These are phyloP conservation scores for Didymella exigua DNA, from an alignment of 2,329 filamentous ascomycete genomes.

Conservation along the genomic window DNA sequence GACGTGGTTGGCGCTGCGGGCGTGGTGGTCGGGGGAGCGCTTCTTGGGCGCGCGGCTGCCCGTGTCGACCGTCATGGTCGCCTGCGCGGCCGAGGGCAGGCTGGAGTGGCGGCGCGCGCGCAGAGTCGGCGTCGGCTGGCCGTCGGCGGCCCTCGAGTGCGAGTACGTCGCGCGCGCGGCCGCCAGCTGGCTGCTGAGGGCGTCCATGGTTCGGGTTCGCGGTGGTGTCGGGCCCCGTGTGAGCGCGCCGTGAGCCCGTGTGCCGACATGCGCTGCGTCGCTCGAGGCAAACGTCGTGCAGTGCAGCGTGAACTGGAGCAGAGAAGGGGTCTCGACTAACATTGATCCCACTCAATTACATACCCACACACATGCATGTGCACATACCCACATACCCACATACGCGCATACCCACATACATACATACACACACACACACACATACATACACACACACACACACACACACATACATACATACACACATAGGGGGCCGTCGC, in stretches of 20 bases:
- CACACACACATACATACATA: too few species aligned
- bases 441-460: too few species aligned
- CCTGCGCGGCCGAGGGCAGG: constrained; percentile 28
- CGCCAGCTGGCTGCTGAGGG: background rate
- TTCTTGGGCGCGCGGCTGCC: background rate
- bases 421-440: too few species aligned
- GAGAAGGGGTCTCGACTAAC: background rate
- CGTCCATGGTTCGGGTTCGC: background rate
- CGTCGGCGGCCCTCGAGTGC: constrained; percentile 7
- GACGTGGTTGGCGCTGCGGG: constrained; percentile 40
- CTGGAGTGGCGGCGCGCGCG: constrained; percentile 39
- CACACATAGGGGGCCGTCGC: too few species aligned
- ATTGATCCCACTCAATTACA: background rate
- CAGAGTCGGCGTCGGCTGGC: constrained; percentile 30
- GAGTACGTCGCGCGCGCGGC: background rate
- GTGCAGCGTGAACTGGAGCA: background rate
- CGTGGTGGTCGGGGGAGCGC: constrained; percentile 26
- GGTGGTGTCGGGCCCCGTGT: background rate
- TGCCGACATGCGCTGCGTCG: too few species aligned
- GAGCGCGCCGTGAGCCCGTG: background rate
- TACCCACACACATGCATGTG: background rate
- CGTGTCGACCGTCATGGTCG: constrained; percentile 17
- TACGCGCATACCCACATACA: too few species aligned
- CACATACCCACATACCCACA: too few species aligned
- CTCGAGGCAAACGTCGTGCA: too few species aligned